These are phyloP conservation scores for Cercospora beticola DNA, from an alignment of 2,329 filamentous ascomycete genomes.

Conservation along the genomic window DNA sequence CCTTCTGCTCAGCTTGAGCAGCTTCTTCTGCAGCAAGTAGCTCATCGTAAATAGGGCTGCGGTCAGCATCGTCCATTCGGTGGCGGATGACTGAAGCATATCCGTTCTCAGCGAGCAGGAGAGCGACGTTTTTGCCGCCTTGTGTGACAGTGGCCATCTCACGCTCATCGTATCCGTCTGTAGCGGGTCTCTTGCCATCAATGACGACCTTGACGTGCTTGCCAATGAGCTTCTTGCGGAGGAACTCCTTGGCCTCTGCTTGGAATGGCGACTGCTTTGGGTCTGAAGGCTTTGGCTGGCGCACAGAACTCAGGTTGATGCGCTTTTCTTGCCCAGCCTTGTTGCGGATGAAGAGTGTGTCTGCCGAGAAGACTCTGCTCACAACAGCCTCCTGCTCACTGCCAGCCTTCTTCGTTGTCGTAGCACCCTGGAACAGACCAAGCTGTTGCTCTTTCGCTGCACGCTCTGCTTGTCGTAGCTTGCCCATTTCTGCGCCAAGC, in stretches of 20 bases:
- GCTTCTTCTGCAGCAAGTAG: slow-evolving; percentile 74
- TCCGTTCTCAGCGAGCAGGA: slow-evolving; percentile 84
- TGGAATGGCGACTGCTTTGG: slow-evolving; percentile 83
- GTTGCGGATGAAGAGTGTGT: slow-evolving; percentile 82
- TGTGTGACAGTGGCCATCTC: slow-evolving; percentile 87
- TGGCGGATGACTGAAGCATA: slow-evolving; percentile 94
- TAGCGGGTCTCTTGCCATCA: slow-evolving; percentile 86
- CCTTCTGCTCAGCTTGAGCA: slow-evolving; percentile 84
- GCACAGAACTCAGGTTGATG: slow-evolving; percentile 87
- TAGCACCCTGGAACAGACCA: slow-evolving; percentile 77
- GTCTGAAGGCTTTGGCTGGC: slow-evolving; percentile 87
- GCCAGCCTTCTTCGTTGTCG: slow-evolving; percentile 60
- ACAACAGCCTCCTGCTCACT: slow-evolving; percentile 77
- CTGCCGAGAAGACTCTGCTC: slow-evolving; percentile 79
- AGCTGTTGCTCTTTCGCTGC: slow-evolving; percentile 73
- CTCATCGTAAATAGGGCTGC: slow-evolving; percentile 91
- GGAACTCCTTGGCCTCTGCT: slow-evolving; percentile 92
- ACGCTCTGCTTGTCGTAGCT: slow-evolving; percentile 82
- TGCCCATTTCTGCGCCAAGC: slow-evolving; percentile 83
- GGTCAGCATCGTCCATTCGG: slow-evolving; percentile 88
- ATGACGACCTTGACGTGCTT: slow-evolving; percentile 90
- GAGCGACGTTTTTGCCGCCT: slow-evolving; percentile 81
- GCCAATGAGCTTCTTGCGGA: slow-evolving; percentile 90
- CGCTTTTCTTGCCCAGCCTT: slow-evolving; percentile 85
- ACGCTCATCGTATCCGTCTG: slow-evolving; percentile 87